Evolutionary conservation across 2,329 filamentous ascomycete species (phyloP).

Genomic region (Pseudogymnoascus sp.): DNA sequence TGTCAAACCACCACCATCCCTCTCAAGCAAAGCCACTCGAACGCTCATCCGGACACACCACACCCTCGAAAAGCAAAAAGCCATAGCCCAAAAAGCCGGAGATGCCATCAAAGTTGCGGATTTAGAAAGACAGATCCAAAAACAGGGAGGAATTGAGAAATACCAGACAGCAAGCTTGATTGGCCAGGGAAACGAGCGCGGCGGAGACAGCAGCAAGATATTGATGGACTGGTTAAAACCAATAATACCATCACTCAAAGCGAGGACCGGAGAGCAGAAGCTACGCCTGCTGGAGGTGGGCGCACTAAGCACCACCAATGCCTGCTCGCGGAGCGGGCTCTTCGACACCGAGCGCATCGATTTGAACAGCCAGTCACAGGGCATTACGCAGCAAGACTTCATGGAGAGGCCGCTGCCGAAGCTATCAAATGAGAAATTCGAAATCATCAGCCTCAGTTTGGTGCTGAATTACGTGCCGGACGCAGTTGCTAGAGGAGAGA

Average conservation of each 20-base stretch:
- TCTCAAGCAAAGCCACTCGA: slow-evolving; percentile 58
- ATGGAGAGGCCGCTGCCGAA: slow-evolving; percentile 75
- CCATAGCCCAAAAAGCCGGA: slow-evolving; percentile 47
- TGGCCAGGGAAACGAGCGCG: slow-evolving; percentile 57
- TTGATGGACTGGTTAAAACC: slow-evolving; percentile 56
- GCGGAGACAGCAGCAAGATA: slow-evolving; percentile 58
- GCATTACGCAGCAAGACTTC: slow-evolving; percentile 85
- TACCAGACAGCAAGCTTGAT: slow-evolving; percentile 65
- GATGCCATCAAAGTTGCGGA: slow-evolving; percentile 41
- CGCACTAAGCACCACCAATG: slow-evolving; percentile 75
- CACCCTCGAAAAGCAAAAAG: slow-evolving; percentile 54
- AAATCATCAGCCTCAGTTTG: slow-evolving; percentile 84
- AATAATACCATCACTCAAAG: slow-evolving; percentile 23
- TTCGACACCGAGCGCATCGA: slow-evolving; percentile 82
- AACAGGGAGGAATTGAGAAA: slow-evolving; percentile 52
- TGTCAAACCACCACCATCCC: slow-evolving; percentile 43
- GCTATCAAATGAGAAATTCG: slow-evolving; percentile 59
- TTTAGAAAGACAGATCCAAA: slow-evolving; percentile 47
- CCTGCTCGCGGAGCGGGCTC: slow-evolving; percentile 63
- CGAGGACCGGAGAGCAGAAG: slow-evolving; percentile 20
- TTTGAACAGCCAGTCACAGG: slow-evolving; percentile 73
- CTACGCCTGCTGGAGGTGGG: slow-evolving; percentile 81
- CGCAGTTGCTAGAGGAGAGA: slow-evolving; percentile 65
- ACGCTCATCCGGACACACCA: slow-evolving; percentile 59
- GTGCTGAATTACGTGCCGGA: slow-evolving; percentile 93